Evolutionary conservation across 129 eudicot species (phyloP), one percentile per base, ranked within the genome.

Genomic region (Lactuca sativa): DNA sequence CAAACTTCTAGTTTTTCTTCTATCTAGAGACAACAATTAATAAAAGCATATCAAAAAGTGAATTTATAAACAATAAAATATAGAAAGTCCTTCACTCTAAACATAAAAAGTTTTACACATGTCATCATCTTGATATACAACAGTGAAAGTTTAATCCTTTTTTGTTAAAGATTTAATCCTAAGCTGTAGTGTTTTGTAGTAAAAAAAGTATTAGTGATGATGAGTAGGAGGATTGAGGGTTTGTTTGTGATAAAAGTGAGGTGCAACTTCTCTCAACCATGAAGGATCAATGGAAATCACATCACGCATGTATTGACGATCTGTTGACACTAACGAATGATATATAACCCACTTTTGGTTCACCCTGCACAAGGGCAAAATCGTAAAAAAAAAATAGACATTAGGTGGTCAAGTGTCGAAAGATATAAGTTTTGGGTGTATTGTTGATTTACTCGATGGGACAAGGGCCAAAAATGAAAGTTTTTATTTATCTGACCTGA

Each of bases 231-330:
- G 52, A 58, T 74, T 78, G 10, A 75, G 38, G 4, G 76, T 88
- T 52, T 72, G 86, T 53, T 74, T 86, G 59, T 80, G 88, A 70
- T 86, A 93, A 64, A 85, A 93, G 59, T 93, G 97, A 52, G 98
- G 98, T 38, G 98, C 97, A 63, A 84, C 90, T 78, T 93, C 99
- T 48, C 61, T 82, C 13, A 95, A 77, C 96, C 99, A 95, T n/a
- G 95, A 78, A 56, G 93, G 99, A 48, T 95, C 97, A 14, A 95
- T 82, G 3, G 97, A 67, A 44, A 90, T 90, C 63, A 95, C 95
- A 75, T 90, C 90, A 55, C 99, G 89, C 99, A 95, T 95, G 82
- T 95, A 95, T 36, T 86, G 97, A 8, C 96, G 86, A 71, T 95
- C 99, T 25, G 99, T 95, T 25, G 89, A 90, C 62, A 95, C 99